Base-by-base conservation (phyloP, 441 rosid genomes). In the Populus hybrid region DNA sequence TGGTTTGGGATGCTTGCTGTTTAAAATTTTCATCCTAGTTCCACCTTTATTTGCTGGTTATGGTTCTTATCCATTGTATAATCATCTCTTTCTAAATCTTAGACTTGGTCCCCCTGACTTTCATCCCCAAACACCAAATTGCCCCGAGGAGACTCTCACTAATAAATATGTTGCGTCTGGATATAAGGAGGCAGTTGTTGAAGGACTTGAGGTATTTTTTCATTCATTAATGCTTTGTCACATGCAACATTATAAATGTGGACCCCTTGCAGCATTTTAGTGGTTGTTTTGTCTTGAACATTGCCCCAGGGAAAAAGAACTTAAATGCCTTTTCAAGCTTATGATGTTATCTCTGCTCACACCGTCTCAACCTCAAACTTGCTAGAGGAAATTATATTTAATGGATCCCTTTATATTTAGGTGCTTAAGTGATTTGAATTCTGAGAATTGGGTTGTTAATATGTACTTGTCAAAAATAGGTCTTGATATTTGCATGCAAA, bases 31-130 rank as follows among this genome's bases (percentile, higher is more conserved):
- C 57, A 71, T 53, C 18, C 59, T 65, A 36, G 71, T 73, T 71
- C 69, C 69, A 69, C 75, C 76, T 64, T 69, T 71, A 70, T 69
- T 71, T 78, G 75, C 66, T 50, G 53, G 46, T 28, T 50, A 24
- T 74, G 53, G 70, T 76, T 73, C 74, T 76, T 83, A 67, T 82
- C 80, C 59, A 66, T 57, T 7, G 74, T 21, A 40, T 74, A 65
- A 70, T 23, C 26, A 70, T 70, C 76, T 28, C 57, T n/a, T 72
- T 82, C 75, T 73, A 3, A 74, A 64, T 67, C 72, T 82, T 86
- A 97, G 99, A 84, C 90, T 97, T 73, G 99, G 97, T 73, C 97
- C 99, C 18, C 98, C 99, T 19, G 99, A 97, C 83, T 97, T 86
- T 84, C 92, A 89, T 78, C 98, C 97, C 32, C 99, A 92, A 79